Conservation (phyloP, 768 basidiomycete species). For the Kwoniella botswanensis region DNA sequence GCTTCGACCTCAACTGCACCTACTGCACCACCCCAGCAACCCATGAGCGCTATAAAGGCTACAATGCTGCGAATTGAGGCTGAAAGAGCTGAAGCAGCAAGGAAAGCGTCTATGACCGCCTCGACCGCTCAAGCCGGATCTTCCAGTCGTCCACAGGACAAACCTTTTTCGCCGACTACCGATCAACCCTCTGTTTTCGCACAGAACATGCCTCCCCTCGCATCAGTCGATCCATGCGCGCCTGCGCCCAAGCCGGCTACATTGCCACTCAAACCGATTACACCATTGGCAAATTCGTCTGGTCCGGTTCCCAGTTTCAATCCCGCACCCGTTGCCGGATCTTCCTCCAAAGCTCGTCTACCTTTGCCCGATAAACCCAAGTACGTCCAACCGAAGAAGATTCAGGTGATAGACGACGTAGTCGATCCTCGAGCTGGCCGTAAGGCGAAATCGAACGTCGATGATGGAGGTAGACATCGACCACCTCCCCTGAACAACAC, state of each 20-base stretch:
- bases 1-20: not conserved
- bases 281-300: not conserved
- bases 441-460: not conserved
- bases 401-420: conserved; percentile 11
- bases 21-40: not conserved
- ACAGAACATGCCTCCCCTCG: not conserved
- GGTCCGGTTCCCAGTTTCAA: conserved; percentile 20
- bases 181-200: not conserved
- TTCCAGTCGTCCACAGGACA: not conserved
- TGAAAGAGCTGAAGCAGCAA: not conserved
- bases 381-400: conserved; percentile 30
- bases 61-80: not conserved
- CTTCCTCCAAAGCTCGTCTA: not conserved
- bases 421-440: not conserved
- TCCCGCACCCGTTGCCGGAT: conserved; percentile 8
- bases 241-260: too few species aligned
- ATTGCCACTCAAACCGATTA: not conserved
- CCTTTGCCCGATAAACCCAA: conserved; percentile 6
- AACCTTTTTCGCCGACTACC: not conserved
- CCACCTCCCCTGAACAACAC: not conserved
- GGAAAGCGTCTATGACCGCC: not conserved
- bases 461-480: not conserved
- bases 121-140: not conserved
- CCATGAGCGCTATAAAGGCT: not conserved
- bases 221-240: not conserved